Conservation (phyloP, 805 yeast genomes). For the Tetrapisispora phaffii region DNA sequence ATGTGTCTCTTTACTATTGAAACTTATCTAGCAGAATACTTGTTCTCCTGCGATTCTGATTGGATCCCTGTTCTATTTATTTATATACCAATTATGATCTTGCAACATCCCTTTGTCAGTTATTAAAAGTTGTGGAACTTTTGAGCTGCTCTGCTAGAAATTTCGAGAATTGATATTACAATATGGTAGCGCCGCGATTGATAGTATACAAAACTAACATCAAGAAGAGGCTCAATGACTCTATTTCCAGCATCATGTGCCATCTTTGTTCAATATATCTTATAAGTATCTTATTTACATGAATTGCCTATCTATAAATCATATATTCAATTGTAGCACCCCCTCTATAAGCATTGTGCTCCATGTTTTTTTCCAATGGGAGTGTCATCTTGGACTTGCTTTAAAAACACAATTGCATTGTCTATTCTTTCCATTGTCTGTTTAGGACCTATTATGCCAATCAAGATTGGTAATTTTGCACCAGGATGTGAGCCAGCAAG, state of each 20-base stretch:
- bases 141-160: background rate
- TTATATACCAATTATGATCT: background rate
- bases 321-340: no score
- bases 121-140: background rate
- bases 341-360: no score
- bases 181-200: background rate
- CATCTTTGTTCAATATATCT: no score
- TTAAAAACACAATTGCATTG: constrained; percentile 11
- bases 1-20: no score
- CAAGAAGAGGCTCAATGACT: background rate
- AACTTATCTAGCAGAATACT: no score
- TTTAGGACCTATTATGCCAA: constrained; percentile 45
- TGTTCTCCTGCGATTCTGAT: no score
- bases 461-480: constrained; percentile 47
- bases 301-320: background rate
- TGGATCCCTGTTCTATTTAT: no score
- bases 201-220: no score
- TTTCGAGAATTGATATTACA: background rate
- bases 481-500: constrained; percentile 66
- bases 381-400: background rate
- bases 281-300: background rate
- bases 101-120: background rate
- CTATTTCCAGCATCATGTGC: no score
- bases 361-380: no score
- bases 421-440: constrained; percentile 23